Conservation (phyloP, 441 rosid genomes). For the Brassica hybrid region DNA sequence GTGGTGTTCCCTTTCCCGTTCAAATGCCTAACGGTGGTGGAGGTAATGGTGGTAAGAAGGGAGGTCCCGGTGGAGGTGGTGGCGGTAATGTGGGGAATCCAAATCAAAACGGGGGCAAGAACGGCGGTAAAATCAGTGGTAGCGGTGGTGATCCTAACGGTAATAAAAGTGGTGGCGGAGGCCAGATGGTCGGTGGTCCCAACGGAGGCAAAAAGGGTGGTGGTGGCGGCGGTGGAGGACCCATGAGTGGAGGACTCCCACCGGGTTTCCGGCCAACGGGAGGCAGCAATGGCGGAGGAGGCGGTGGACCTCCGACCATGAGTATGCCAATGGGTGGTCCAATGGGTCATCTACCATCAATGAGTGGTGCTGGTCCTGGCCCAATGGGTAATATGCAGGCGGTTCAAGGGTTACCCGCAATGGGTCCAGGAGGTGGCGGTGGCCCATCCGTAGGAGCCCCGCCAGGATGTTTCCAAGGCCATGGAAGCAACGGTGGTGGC, state of each 20-base stretch:
- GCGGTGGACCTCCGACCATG: constrained; percentile 34
- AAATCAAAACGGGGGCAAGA: constrained; percentile 57
- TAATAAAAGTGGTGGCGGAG: constrained; percentile 41
- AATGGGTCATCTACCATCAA: constrained; percentile 55
- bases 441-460: constrained; percentile 43
- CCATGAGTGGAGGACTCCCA: constrained; percentile 48
- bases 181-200: constrained; percentile 41
- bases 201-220: constrained; percentile 52
- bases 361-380: constrained; percentile 51
- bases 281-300: constrained; percentile 31
- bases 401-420: constrained; percentile 74
- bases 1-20: constrained; percentile 51
- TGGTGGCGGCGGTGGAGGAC: constrained; percentile 48
- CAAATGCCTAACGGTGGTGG: constrained; percentile 46
- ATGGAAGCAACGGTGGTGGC: constrained; percentile 59
- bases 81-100: constrained; percentile 51
- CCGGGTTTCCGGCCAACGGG: constrained; percentile 45
- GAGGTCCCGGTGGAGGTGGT: constrained; percentile 49
- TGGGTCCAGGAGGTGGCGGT: constrained; percentile 47
- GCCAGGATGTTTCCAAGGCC: constrained; percentile 72
- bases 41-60: constrained; percentile 56
- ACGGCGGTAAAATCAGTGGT: constrained; percentile 49
- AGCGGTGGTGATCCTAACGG: constrained; percentile 46
- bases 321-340: constrained; percentile 42
- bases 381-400: constrained; percentile 58